Percentiles rank a stretch among this genome's conserved stretches.
Conservation (phyloP, 2,329 filamentous ascomycete species). For the Colletotrichum coccodes region DNA sequence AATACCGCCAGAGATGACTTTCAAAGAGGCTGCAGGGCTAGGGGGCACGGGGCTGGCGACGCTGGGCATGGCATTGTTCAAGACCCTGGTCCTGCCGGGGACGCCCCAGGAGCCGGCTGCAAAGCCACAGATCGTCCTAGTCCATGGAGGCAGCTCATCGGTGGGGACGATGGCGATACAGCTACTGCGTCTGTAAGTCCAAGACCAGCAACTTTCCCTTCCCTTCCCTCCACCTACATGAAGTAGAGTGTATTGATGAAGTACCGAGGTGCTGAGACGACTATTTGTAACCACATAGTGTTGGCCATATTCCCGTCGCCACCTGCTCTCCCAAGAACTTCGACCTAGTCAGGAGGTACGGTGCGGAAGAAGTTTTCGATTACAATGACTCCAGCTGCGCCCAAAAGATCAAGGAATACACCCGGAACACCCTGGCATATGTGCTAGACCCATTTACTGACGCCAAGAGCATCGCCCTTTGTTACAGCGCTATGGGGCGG, state of each 20-base stretch:
- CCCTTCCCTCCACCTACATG: too few relatives aligned
- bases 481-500: slow-evolving; percentile 48
- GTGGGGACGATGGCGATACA: slow-evolving; percentile 38
- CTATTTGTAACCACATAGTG: neutral
- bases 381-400: slow-evolving; percentile 48
- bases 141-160: slow-evolving; percentile 37
- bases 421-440: slow-evolving; percentile 46
- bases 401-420: slow-evolving; percentile 39
- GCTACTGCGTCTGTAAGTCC: slow-evolving; percentile 39
- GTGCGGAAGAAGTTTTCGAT: slow-evolving; percentile 57
- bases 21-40: slow-evolving; percentile 32
- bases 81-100: slow-evolving; percentile 34
- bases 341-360: slow-evolving; percentile 49
- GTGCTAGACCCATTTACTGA: slow-evolving; percentile 51
- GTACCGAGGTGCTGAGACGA: neutral
- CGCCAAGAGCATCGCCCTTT: slow-evolving; percentile 42
- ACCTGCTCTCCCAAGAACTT: slow-evolving; percentile 56
- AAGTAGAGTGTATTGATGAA: too few relatives aligned
- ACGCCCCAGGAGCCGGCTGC: slow-evolving; percentile 25
- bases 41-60: slow-evolving; percentile 28
- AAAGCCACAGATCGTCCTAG: slow-evolving; percentile 33
- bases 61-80: slow-evolving; percentile 36
- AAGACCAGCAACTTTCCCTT: too few relatives aligned
- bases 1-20: slow-evolving; percentile 31
- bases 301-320: slow-evolving; percentile 36